A percentile compares a stretch with the other conserved stretches of the same genome.
These are phyloP conservation scores for Bertia moriformis DNA, from an alignment of 2,329 filamentous ascomycete species.

Conservation along the genomic window DNA sequence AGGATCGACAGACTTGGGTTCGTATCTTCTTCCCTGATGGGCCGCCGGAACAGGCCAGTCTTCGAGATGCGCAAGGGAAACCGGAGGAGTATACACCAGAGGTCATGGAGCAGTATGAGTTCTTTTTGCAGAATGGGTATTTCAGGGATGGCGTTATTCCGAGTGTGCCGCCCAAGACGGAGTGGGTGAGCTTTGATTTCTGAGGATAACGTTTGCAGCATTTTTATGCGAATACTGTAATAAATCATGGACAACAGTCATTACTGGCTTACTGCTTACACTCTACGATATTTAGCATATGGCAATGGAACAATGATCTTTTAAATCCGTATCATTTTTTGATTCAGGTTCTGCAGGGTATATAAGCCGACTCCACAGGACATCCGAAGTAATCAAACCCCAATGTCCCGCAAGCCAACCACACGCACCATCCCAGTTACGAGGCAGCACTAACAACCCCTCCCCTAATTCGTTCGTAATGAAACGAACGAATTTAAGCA, in stretches of 20 bases:
- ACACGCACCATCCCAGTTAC: not conserved
- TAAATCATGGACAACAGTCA: not conserved
- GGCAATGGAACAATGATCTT: too few species aligned
- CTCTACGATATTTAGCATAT: too few species aligned
- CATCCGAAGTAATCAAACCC: not conserved
- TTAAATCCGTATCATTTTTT: not conserved
- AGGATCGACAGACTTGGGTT: not conserved
- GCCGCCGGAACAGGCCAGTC: not conserved
- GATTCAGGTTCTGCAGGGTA: not conserved
- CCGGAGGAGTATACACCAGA: not conserved
- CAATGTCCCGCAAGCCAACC: not conserved
- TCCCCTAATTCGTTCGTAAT: not conserved
- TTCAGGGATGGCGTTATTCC: not conserved
- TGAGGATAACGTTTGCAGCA: not conserved
- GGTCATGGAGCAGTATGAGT: not conserved
- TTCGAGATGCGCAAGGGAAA: not conserved
- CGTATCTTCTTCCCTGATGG: slow-evolving; percentile 1
- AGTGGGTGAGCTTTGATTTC: slow-evolving; percentile 1
- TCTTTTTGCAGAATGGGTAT: not conserved
- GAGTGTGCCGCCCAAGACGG: not conserved
- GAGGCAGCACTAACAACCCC: not conserved
- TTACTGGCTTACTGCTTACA: too few species aligned
- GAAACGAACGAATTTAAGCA: slow-evolving; percentile 25
- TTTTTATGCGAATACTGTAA: not conserved
- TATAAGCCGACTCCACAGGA: not conserved